These are phyloP conservation scores for Tricholoma saponaceum DNA, from an alignment of 768 basidiomycete species.

Conservation along the genomic window DNA sequence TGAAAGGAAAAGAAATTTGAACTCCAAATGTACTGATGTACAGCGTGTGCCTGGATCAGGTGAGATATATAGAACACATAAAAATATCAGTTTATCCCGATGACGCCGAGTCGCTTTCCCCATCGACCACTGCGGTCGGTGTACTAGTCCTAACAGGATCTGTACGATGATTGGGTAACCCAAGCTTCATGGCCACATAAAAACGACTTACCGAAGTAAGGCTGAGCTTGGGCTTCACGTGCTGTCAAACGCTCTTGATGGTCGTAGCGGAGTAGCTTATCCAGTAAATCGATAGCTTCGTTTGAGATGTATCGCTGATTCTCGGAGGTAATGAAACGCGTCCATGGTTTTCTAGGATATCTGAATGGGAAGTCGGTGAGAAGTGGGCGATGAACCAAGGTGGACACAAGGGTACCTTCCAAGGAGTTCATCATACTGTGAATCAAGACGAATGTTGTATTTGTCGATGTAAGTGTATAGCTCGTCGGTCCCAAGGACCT, in stretches of 20 bases:
- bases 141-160: constrained; percentile 60
- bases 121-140: constrained; percentile 44
- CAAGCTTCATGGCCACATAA: constrained; percentile 4
- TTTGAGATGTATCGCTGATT: constrained; percentile 96
- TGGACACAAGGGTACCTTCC: constrained; percentile 52
- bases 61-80: constrained; percentile 10
- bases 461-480: constrained; percentile 89
- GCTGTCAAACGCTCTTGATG: constrained; percentile 97
- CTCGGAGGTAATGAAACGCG: constrained; percentile 90
- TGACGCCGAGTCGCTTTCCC: constrained; percentile 61
- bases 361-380: constrained; percentile 31
- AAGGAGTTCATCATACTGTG: constrained; percentile 94
- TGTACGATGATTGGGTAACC: constrained; percentile 23
- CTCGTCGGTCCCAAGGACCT: constrained; percentile 96
- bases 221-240: constrained; percentile 84
- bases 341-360: constrained; percentile 94
- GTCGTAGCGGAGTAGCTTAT: constrained; percentile 94
- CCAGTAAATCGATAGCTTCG: constrained; percentile 94
- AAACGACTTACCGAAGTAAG: constrained; percentile 76
- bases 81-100: constrained; percentile 32
- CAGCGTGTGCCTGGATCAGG: constrained; percentile 9
- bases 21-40: constrained; percentile 14
- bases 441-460: constrained; percentile 92
- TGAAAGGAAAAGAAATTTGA: constrained; percentile 5
- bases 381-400: constrained; percentile 2